Percentiles rank a stretch among this genome's conserved stretches.
Evolutionary conservation across 495 filamentous ascomycete species (phyloP).

Genomic region (Xylaria palmicola): DNA sequence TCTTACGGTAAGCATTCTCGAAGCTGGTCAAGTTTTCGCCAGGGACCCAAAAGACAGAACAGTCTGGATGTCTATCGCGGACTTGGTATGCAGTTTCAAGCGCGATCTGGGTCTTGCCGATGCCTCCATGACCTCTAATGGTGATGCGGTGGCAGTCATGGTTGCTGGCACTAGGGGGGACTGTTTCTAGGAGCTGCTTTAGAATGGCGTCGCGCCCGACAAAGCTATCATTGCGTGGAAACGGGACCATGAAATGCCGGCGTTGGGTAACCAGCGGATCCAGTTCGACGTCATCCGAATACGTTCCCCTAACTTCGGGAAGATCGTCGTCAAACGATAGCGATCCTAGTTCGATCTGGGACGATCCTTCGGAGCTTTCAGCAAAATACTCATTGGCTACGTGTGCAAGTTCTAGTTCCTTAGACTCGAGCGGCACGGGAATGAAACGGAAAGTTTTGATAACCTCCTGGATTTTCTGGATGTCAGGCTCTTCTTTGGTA

Average conservation of each 20-base stretch:
- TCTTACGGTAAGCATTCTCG: constrained; percentile 41
- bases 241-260: constrained; percentile 20
- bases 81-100: constrained; percentile 50
- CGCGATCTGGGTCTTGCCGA: constrained; percentile 55
- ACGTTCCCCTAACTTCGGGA: background rate
- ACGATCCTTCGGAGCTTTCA: background rate
- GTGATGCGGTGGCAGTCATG: constrained; percentile 37
- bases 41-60: constrained; percentile 49
- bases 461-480: background rate
- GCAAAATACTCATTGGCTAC: background rate
- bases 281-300: background rate
- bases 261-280: no score
- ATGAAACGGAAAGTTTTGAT: background rate
- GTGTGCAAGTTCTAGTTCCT: background rate
- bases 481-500: background rate
- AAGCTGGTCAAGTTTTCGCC: constrained; percentile 35
- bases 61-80: constrained; percentile 31
- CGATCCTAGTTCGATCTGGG: background rate
- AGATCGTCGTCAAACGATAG: background rate
- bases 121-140: constrained; percentile 47
- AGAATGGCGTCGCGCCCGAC: constrained; percentile 41
- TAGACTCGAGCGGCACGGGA: background rate
- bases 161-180: constrained; percentile 17
- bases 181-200: constrained; percentile 27
- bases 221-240: constrained; percentile 39